Conservation (phyloP, 805 yeast species). For the Crinitomyces ghanaensis region DNA sequence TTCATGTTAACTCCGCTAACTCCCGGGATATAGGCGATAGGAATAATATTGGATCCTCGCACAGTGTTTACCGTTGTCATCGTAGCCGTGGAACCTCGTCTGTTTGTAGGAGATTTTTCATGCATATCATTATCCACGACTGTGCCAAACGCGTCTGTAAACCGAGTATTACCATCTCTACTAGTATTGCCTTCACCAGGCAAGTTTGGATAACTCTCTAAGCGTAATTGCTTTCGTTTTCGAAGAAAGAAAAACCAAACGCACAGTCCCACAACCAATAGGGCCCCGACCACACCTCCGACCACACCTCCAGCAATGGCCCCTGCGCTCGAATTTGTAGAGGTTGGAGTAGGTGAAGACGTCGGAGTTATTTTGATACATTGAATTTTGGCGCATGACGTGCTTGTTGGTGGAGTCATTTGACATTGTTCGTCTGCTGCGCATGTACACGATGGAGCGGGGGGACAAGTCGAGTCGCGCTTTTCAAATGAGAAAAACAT, state of each 20-base stretch:
- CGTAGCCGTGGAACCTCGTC: conserved; percentile 8
- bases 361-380: conserved; percentile 41
- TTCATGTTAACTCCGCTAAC: conserved; percentile 34
- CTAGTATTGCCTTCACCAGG: background rate
- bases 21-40: conserved; percentile 91
- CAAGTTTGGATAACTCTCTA: background rate
- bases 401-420: conserved; percentile 45
- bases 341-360: conserved; percentile 8
- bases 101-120: background rate
- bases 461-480: conserved; percentile 19
- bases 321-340: conserved; percentile 31
- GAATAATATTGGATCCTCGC: conserved; percentile 77
- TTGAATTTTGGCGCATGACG: conserved; percentile 44
- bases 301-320: conserved; percentile 66
- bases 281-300: conserved; percentile 44
- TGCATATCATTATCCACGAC: background rate
- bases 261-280: conserved; percentile 28
- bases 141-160: background rate
- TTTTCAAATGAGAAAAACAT: no score
- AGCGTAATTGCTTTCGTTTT: conserved; percentile 16
- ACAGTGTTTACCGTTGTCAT: conserved; percentile 40
- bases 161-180: background rate
- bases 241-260: conserved; percentile 32
- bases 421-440: conserved; percentile 41
- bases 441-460: conserved; percentile 39